Conservation (phyloP, 139 green algal genomes). For the Haematococcus sp. region DNA sequence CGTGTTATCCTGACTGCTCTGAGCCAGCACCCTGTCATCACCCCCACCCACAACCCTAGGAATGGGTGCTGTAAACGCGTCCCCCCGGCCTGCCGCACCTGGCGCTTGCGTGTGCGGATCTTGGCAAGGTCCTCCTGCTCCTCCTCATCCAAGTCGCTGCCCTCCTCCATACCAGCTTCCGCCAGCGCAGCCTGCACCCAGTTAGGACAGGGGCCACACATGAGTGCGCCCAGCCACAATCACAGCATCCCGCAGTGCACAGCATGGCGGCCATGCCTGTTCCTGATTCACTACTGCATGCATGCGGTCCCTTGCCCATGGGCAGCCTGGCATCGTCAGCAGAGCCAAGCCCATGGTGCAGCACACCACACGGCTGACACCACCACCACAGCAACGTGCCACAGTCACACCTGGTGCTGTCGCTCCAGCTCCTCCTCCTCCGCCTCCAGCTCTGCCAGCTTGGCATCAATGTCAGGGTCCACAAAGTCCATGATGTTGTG, state of each 20-base stretch:
- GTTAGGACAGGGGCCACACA: neutral
- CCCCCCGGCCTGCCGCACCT: no score
- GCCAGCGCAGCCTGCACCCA: neutral
- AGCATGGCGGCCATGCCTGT: no score
- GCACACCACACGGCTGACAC: no score
- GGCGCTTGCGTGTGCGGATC: conserved; percentile 75
- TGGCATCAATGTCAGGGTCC: conserved; percentile 95
- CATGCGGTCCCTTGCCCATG: neutral
- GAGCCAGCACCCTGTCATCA: no score
- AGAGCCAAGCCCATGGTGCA: no score
- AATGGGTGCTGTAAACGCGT: no score
- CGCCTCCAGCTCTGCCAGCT: conserved; percentile 89
- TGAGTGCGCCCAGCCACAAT: neutral
- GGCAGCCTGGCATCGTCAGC: neutral
- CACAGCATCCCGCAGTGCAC: no score
- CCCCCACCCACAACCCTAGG: no score
- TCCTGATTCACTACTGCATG: neutral
- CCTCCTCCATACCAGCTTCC: conserved; percentile 53
- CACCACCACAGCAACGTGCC: no score
- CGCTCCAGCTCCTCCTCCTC: conserved; percentile 64
- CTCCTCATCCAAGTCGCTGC: conserved; percentile 59
- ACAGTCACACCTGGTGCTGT: conserved; percentile 12
- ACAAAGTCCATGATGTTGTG: conserved; percentile 98
- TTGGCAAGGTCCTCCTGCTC: conserved; percentile 65
- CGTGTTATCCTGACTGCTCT: no score